These are phyloP conservation scores for Fusarium beomiforme DNA, from an alignment of 2,329 filamentous ascomycete species.

Conservation along the genomic window DNA sequence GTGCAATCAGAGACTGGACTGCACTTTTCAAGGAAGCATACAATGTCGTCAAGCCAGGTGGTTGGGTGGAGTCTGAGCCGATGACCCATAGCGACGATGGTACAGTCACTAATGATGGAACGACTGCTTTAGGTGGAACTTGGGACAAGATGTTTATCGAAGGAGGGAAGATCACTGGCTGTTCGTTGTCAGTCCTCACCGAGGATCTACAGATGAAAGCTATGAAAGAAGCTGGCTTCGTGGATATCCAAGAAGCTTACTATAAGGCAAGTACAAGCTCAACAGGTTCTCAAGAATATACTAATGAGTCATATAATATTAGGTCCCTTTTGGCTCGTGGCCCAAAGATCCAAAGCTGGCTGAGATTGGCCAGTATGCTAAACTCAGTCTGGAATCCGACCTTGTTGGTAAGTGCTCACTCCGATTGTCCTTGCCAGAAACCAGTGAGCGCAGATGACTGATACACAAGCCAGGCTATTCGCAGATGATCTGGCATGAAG, in stretches of 20 bases:
- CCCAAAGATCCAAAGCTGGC: slow-evolving; percentile 6
- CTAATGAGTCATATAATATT: accelerated
- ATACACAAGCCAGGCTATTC: not conserved
- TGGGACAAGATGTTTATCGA: slow-evolving; percentile 13
- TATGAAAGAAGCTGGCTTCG: slow-evolving; percentile 14
- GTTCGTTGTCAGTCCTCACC: not conserved
- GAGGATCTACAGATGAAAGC: slow-evolving; percentile 13
- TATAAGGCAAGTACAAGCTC: not conserved
- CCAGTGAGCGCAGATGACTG: not conserved
- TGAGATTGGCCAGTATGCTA: slow-evolving; percentile 10
- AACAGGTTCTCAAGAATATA: accelerated
- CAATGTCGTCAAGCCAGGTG: slow-evolving; percentile 3
- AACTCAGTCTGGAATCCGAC: slow-evolving; percentile 14
- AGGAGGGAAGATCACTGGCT: not conserved
- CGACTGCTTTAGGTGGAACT: not conserved
- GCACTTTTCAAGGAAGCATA: slow-evolving; percentile 10
- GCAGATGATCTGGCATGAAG: slow-evolving; percentile 13
- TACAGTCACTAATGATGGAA: not conserved
- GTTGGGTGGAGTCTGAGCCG: slow-evolving; percentile 12
- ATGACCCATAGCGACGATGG: slow-evolving; percentile 13
- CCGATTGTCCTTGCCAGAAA: not conserved
- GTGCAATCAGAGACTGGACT: slow-evolving; percentile 3
- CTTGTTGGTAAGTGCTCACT: slow-evolving; percentile 1
- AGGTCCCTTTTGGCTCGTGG: slow-evolving; percentile 18
- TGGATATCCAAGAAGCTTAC: slow-evolving; percentile 1